phyloP scores from a whole-genome alignment of 768 basidiomycete genomes.

The Leccinum ochraceum region DNA sequence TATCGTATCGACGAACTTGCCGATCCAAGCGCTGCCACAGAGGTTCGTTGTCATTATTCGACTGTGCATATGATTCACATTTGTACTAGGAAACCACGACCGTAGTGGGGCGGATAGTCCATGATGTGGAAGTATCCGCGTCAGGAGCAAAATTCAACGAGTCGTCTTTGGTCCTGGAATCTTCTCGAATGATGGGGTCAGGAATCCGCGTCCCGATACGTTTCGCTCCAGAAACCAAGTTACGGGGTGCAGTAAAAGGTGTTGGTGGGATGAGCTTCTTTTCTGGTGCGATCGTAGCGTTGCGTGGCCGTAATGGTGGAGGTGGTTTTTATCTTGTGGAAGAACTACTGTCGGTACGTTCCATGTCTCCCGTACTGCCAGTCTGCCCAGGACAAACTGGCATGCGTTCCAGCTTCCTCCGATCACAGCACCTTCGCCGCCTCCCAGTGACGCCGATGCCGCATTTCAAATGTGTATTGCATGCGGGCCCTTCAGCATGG shows the following conservation, averaged over 20 bases:
- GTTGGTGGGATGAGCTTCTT: conserved; percentile 74
- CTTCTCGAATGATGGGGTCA: conserved; percentile 73
- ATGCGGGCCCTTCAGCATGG: conserved; percentile 85
- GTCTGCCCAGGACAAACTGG: not conserved
- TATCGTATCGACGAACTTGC: conserved; percentile 74
- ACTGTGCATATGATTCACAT: not conserved
- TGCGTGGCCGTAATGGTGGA: conserved; percentile 90
- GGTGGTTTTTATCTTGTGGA: conserved; percentile 71
- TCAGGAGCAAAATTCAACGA: conserved; percentile 72
- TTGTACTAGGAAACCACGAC: conserved; percentile 56
- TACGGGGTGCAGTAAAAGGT: conserved; percentile 64
- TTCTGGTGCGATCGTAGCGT: conserved; percentile 83
- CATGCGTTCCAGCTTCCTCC: conserved; percentile 57
- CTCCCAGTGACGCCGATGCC: conserved; percentile 35
- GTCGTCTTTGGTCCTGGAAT: conserved; percentile 74
- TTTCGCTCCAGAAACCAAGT: conserved; percentile 64
- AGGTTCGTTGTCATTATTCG: conserved; percentile 37
- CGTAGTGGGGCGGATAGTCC: conserved; percentile 72
- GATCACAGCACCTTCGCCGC: conserved; percentile 46
- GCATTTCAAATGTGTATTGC: conserved; percentile 70
- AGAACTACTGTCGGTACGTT: not conserved
- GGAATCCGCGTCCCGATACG: conserved; percentile 69
- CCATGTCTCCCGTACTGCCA: not conserved
- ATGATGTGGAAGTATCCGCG: conserved; percentile 60
- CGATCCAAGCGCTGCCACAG: conserved; percentile 65